Evolutionary conservation across 1,139 yeast species (phyloP).

Genomic region (Saccharomyces pastorianus): DNA sequence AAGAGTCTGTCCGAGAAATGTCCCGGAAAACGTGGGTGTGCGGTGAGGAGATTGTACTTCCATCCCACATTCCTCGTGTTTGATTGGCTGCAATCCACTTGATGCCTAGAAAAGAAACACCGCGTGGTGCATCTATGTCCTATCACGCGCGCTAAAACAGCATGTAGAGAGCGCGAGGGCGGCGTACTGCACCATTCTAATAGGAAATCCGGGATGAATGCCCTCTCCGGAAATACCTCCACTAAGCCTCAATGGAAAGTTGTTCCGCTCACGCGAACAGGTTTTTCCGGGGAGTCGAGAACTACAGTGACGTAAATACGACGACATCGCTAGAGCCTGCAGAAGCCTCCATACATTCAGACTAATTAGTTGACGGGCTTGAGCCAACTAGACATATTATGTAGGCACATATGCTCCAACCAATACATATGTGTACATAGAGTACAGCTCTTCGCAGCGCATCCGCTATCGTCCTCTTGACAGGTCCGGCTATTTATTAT

Average conservation of each 20-base stretch:
- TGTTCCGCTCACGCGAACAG: not conserved
- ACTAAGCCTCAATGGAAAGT: not conserved
- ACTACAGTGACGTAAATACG: not conserved
- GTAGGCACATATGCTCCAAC: not conserved
- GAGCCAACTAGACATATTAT: not conserved
- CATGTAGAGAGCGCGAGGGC: not conserved
- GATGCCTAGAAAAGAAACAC: not conserved
- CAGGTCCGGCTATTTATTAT: not conserved
- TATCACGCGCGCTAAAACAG: not conserved
- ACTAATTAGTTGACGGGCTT: not conserved
- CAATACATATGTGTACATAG: too few relatives aligned
- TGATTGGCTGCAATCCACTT: not conserved
- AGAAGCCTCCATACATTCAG: not conserved
- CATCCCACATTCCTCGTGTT: not conserved
- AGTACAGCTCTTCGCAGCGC: not conserved
- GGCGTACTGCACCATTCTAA: not conserved
- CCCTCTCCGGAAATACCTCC: not conserved
- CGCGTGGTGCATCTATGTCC: not conserved
- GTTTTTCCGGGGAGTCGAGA: slow-evolving; percentile 1
- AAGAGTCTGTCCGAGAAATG: not conserved
- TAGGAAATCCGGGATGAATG: not conserved
- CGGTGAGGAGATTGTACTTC: not conserved
- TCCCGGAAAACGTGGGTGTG: not conserved
- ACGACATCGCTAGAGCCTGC: not conserved
- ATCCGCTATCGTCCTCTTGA: not conserved